Percentiles rank a stretch among this genome's conserved stretches.
Conservation (phyloP, 148 eudicot genomes). For the Spergularia bocconei region DNA sequence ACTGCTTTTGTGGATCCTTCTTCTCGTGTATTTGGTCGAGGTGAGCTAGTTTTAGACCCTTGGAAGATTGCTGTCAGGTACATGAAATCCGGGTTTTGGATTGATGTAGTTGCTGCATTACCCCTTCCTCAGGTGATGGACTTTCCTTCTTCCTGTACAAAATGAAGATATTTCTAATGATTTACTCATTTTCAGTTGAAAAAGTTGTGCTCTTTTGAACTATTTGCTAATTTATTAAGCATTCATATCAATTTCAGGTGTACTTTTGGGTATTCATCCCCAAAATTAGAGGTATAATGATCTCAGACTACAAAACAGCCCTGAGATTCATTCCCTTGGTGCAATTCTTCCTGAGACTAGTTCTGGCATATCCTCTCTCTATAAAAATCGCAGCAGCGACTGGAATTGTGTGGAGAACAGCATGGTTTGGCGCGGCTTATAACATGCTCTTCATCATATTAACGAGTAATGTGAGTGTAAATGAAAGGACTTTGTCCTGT, state of each 20-base stretch:
- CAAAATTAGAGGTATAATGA: constrained; percentile 7
- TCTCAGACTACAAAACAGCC: constrained; percentile 9
- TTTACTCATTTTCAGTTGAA: neutral
- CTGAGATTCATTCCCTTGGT: constrained; percentile 17
- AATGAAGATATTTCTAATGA: no score
- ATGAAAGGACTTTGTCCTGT: no score
- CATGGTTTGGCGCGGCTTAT: constrained; percentile 24
- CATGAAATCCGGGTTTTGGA: constrained; percentile 19
- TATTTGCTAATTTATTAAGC: neutral
- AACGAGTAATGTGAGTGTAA: constrained; percentile 23
- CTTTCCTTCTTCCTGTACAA: no score
- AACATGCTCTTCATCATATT: constrained; percentile 21
- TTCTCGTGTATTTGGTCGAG: constrained; percentile 22
- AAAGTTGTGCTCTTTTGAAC: neutral
- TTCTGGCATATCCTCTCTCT: constrained; percentile 27
- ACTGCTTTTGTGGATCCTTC: constrained; percentile 24
- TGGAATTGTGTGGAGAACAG: constrained; percentile 13
- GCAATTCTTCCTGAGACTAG: constrained; percentile 20
- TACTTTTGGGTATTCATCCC: constrained; percentile 20
- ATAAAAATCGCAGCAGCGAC: constrained; percentile 17
- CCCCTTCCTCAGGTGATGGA: constrained; percentile 26
- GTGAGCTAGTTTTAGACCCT: constrained; percentile 22
- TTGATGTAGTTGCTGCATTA: constrained; percentile 19
- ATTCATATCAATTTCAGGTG: constrained; percentile 8
- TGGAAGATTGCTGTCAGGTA: constrained; percentile 25